These are phyloP conservation scores for Papiliotrema flavescens DNA, from an alignment of 1,284 basidiomycete species.

Conservation along the genomic window DNA sequence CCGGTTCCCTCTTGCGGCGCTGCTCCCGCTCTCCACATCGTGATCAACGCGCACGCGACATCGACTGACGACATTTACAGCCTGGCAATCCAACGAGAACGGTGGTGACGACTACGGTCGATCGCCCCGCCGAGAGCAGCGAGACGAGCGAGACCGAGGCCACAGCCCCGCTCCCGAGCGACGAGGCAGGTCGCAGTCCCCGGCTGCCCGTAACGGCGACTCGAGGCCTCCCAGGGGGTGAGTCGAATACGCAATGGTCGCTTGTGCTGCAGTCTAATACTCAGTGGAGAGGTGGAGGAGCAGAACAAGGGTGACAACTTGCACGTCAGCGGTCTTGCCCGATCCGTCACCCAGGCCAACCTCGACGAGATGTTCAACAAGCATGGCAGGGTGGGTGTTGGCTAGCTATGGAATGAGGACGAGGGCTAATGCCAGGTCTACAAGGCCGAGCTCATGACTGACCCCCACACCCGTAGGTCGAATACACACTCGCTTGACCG, in stretches of 20 bases:
- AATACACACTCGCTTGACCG: not conserved
- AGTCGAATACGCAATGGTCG: no score
- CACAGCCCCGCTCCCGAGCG: slow-evolving; percentile 23
- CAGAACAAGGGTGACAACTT: slow-evolving; percentile 92
- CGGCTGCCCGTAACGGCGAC: slow-evolving; percentile 18
- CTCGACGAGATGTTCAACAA: slow-evolving; percentile 85
- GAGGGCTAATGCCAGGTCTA: slow-evolving; percentile 43
- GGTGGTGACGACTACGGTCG: slow-evolving; percentile 19
- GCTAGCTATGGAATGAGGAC: not conserved
- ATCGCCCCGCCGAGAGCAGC: slow-evolving; percentile 3
- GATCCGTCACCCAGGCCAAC: slow-evolving; percentile 74
- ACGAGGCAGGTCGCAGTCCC: slow-evolving; percentile 1
- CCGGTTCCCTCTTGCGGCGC: not conserved
- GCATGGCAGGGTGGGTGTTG: slow-evolving; percentile 71
- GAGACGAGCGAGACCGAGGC: slow-evolving; percentile 17
- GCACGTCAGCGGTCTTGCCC: slow-evolving; percentile 84
- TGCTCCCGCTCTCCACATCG: slow-evolving; percentile 1
- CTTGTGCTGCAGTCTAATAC: no score
- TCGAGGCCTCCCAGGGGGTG: slow-evolving; percentile 6
- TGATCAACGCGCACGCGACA: not conserved
- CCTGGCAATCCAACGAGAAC: slow-evolving; percentile 37
- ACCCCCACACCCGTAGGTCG: slow-evolving; percentile 78
- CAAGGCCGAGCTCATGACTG: slow-evolving; percentile 90
- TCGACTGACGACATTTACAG: slow-evolving; percentile 20
- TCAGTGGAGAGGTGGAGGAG: slow-evolving; percentile 32